Base-by-base conservation (phyloP, 768 basidiomycete species). In the Xerocomellus dryophilus region DNA sequence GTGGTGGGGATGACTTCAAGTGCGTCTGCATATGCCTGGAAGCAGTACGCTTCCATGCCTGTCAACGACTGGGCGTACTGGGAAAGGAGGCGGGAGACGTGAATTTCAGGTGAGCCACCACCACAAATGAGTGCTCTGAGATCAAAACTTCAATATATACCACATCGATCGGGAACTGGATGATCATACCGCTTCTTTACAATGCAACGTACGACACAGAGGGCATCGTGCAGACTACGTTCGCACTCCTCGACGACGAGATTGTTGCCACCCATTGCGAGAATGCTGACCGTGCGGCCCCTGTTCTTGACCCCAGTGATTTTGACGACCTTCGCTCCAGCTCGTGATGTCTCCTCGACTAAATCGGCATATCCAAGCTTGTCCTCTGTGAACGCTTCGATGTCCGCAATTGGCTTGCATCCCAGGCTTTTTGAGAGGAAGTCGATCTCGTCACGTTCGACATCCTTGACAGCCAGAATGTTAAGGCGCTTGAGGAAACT, bases 1-100 rank as follows among this genome's bases (percentile, higher is more conserved):
- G 97, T 99, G 3, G 88, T 96, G 5, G 97, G 97, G 57, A 99
- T 98, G 58, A 98, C 90, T 71, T 98, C 97, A 45, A 99, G 80
- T 2, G 97, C 94, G 65, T 98, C 96, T 27, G 97, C 95, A 66
- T 93, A 99, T 4, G 94, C 95, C 64, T 97, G 92, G 85, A 98
- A 97, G 73, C 97, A 98, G 72, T 98, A 98, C 9, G 96, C 92
- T 71, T 98, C 95, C 88, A 98, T 98, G 45, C 97, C 96, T 72
- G 89, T 96, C 56, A 98, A 79, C 1, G 93, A 88, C 61, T 96
- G 93, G 2, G 94, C 85, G 62, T 96, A 83, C 70, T 97, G 91
- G 1, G 92, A 86, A 44, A 99, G 80, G 61, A 90, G 76, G 47
- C 95, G 85, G 11, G 97, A 98, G 40, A 96, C 90, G 67, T 98